Conservation (phyloP, 768 basidiomycete species). For the Naematelia aurantialba region DNA sequence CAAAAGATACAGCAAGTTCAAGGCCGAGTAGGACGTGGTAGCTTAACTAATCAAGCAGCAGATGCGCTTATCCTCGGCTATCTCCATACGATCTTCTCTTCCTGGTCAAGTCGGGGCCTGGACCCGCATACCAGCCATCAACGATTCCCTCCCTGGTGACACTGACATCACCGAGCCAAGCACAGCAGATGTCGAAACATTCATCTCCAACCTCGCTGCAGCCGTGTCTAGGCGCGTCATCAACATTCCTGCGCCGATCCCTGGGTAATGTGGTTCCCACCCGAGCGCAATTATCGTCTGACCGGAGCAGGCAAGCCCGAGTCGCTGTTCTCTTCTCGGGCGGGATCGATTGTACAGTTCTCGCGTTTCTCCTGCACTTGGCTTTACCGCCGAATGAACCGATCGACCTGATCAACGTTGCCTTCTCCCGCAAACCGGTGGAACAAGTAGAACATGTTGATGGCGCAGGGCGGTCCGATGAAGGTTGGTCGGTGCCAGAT, state of each 20-base stretch:
- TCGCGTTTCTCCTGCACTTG: slow-evolving; percentile 75
- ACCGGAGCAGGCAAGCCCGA: slow-evolving; percentile 49
- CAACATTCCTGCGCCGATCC: slow-evolving; percentile 59
- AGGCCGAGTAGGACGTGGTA: neutral
- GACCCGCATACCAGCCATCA: slow-evolving; percentile 6
- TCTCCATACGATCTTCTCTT: neutral
- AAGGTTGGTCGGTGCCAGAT: slow-evolving; percentile 77
- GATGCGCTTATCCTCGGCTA: slow-evolving; percentile 5
- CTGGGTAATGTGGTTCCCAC: slow-evolving; percentile 43
- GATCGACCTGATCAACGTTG: slow-evolving; percentile 87
- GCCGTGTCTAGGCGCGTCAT: slow-evolving; percentile 67
- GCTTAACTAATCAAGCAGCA: slow-evolving; percentile 43
- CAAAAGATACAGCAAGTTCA: neutral
- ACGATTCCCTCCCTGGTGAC: slow-evolving; percentile 4
- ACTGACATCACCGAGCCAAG: neutral
- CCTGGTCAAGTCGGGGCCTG: neutral
- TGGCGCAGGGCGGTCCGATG: slow-evolving; percentile 12
- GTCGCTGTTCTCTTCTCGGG: slow-evolving; percentile 91
- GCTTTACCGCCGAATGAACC: slow-evolving; percentile 70
- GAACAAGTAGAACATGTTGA: slow-evolving; percentile 40
- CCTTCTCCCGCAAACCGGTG: slow-evolving; percentile 91
- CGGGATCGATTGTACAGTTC: slow-evolving; percentile 84
- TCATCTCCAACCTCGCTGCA: slow-evolving; percentile 54
- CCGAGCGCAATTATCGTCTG: slow-evolving; percentile 17
- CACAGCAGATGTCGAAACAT: slow-evolving; percentile 13